Percentiles rank a stretch among this genome's conserved stretches.
phyloP scores from a whole-genome alignment of 139 green algal species.

The Zygnema cylindricum region DNA sequence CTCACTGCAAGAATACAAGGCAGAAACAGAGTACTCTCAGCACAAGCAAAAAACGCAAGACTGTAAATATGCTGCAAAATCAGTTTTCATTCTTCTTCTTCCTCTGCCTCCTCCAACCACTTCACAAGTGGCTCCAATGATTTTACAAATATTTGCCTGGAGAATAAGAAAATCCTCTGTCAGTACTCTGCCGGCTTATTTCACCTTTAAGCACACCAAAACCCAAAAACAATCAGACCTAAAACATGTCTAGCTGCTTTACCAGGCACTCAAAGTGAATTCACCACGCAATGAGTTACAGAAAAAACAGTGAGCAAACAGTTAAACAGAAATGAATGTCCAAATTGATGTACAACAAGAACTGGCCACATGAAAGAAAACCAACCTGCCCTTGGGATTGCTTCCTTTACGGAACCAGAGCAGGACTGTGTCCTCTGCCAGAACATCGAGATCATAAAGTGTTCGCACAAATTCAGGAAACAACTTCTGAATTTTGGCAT shows the following conservation, averaged over 20 bases:
- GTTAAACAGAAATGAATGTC: too few relatives aligned
- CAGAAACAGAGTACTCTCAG: too few relatives aligned
- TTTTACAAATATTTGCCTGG: constrained; percentile 86
- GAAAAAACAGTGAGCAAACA: too few relatives aligned
- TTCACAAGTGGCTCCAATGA: constrained; percentile 97
- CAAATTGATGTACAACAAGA: too few relatives aligned
- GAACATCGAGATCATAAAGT: constrained; percentile 89
- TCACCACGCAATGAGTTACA: too few relatives aligned
- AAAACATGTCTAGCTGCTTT: too few relatives aligned
- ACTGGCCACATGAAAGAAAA: too few relatives aligned
- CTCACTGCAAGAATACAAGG: not conserved
- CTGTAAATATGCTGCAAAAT: not conserved
- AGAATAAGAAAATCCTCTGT: too few relatives aligned
- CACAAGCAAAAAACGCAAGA: not conserved
- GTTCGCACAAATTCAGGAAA: constrained; percentile 85
- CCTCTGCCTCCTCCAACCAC: constrained; percentile 92
- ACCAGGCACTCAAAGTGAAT: too few relatives aligned
- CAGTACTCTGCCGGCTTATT: too few relatives aligned
- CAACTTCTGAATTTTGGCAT: constrained; percentile 90
- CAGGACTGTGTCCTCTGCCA: constrained; percentile 89
- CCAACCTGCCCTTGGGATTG: constrained; percentile 60
- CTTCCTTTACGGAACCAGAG: constrained; percentile 74
- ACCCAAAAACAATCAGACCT: too few relatives aligned
- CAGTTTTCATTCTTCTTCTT: constrained; percentile 67
- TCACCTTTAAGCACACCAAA: too few relatives aligned